Evolutionary conservation across 176 grass and related monocot species (phyloP).

Genomic region (Phyllostachys edulis): DNA sequence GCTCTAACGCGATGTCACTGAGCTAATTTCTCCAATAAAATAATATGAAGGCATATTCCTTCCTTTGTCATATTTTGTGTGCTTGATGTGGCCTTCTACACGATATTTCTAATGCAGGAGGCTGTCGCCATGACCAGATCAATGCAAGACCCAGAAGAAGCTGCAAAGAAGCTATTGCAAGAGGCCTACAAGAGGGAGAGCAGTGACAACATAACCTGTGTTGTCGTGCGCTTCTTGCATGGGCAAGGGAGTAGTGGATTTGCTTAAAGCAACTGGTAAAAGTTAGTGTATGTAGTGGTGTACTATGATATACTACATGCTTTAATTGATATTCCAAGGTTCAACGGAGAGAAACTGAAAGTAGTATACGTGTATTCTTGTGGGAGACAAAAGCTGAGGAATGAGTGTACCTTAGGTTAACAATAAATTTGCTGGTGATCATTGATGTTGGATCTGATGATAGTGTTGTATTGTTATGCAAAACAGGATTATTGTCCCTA

Average conservation of each 20-base stretch:
- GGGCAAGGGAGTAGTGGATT: constrained; percentile 45
- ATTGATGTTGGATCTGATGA: neutral
- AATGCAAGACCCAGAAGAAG: constrained; percentile 58
- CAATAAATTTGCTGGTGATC: constrained; percentile 34
- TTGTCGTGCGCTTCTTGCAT: constrained; percentile 52
- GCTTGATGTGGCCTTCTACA: neutral
- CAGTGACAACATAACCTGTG: constrained; percentile 60
- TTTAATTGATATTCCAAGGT: constrained; percentile 21
- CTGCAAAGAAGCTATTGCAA: constrained; percentile 59
- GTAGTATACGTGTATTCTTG: constrained; percentile 33
- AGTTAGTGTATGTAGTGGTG: neutral
- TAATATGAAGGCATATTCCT: neutral
- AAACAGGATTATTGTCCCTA: neutral
- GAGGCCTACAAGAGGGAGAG: constrained; percentile 63
- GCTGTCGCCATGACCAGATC: constrained; percentile 52
- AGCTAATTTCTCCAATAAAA: no score
- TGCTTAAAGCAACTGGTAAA: constrained; percentile 11
- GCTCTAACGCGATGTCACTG: no score
- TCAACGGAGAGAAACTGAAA: constrained; percentile 9
- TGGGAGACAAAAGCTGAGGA: neutral
- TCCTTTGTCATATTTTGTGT: neutral
- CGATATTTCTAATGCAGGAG: constrained; percentile 33
- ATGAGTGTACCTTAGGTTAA: constrained; percentile 29
- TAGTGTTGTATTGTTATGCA: constrained; percentile 22
- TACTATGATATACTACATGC: constrained; percentile 16